Evolutionary conservation across 495 filamentous ascomycete genomes (phyloP).

Genomic region (Penicillium diatomitis): DNA sequence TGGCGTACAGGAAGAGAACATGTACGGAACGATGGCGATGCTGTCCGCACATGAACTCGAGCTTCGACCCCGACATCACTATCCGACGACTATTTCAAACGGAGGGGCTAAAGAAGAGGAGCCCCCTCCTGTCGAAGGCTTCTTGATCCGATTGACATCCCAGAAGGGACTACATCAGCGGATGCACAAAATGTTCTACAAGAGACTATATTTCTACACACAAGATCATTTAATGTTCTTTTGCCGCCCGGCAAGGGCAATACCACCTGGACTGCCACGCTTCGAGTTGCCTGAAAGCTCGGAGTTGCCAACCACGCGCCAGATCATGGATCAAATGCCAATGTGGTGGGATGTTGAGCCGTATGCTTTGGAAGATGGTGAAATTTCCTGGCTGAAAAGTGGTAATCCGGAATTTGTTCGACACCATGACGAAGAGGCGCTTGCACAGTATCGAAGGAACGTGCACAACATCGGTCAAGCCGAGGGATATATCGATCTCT

Average conservation of each 20-base stretch:
- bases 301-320: slow-evolving; percentile 43
- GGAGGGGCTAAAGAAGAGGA: slow-evolving; percentile 40
- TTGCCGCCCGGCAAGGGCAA: slow-evolving; percentile 53
- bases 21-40: slow-evolving; percentile 72
- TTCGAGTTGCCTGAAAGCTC: slow-evolving; percentile 28
- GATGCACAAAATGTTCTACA: slow-evolving; percentile 58
- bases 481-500: slow-evolving; percentile 62
- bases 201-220: slow-evolving; percentile 60
- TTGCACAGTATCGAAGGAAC: slow-evolving; percentile 52
- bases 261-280: slow-evolving; percentile 58
- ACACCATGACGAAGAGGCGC: slow-evolving; percentile 51
- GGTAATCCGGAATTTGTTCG: slow-evolving; percentile 34
- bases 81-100: slow-evolving; percentile 44
- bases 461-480: slow-evolving; percentile 48
- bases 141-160: slow-evolving; percentile 59
- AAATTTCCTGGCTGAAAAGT: slow-evolving; percentile 51
- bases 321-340: slow-evolving; percentile 50
- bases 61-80: slow-evolving; percentile 61
- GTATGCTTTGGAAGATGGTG: slow-evolving; percentile 44
- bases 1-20: slow-evolving; percentile 59
- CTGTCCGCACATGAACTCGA: slow-evolving; percentile 65
- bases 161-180: slow-evolving; percentile 52
- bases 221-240: slow-evolving; percentile 63
- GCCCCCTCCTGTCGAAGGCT: slow-evolving; percentile 61
- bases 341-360: slow-evolving; percentile 57